phyloP scores from a whole-genome alignment of 192 early-diverging fungal species.

The Phycomyces blakesleeanus region DNA sequence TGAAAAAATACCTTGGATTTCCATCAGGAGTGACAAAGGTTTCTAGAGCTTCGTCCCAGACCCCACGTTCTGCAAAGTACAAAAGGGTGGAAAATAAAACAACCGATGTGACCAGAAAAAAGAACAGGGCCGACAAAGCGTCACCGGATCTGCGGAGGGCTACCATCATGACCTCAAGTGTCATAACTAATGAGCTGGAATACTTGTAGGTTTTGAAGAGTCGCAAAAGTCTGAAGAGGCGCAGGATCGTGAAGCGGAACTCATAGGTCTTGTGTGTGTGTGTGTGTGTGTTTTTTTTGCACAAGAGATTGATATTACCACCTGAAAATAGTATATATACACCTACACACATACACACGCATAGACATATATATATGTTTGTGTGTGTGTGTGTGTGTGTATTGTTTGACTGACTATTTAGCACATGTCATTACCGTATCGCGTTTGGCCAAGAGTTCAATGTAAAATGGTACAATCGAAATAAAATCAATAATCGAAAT shows the following conservation, averaged over 20 bases:
- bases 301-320: neutral
- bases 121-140: conserved; percentile 65
- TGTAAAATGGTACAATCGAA: conserved; percentile 75
- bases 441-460: conserved; percentile 60
- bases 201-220: conserved; percentile 81
- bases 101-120: conserved; percentile 67
- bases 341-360: neutral
- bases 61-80: conserved; percentile 79
- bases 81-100: conserved; percentile 70
- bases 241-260: conserved; percentile 50
- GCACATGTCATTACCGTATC: conserved; percentile 46
- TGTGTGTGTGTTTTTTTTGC: no score
- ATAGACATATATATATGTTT: no score
- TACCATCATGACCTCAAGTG: conserved; percentile 80
- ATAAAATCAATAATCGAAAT: conserved; percentile 69
- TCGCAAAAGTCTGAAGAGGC: conserved; percentile 69
- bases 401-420: neutral
- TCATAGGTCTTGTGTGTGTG: conserved; percentile 10
- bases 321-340: no score
- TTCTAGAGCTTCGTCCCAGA: conserved; percentile 61
- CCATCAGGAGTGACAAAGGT: conserved; percentile 63
- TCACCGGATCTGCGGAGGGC: conserved; percentile 72
- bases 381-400: no score
- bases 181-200: conserved; percentile 72
- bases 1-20: conserved; percentile 48